Percentiles rank a stretch among this genome's conserved stretches.
phyloP scores from a whole-genome alignment of 345 rosid species.

The Dipteronia sinensis region DNA sequence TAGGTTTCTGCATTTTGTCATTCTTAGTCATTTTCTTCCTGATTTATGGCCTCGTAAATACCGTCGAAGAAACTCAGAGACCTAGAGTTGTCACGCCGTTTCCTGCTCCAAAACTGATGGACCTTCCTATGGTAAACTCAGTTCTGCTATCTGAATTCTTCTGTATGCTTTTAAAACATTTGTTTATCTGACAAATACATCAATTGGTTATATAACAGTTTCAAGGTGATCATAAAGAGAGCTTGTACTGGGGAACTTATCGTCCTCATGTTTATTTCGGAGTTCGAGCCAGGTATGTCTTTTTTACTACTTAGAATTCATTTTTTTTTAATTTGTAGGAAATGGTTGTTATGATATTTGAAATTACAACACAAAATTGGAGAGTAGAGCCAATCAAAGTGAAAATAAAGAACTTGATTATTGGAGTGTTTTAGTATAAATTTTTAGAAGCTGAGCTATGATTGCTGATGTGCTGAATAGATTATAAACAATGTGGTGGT shows the following conservation, averaged over 20 bases:
- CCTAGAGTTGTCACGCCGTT: conserved; percentile 84
- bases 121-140: conserved; percentile 63
- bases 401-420: too few relatives aligned
- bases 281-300: conserved; percentile 69
- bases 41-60: conserved; percentile 37
- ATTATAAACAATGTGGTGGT: conserved; percentile 11
- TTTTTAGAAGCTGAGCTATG: neutral
- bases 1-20: conserved; percentile 40
- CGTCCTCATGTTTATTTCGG: conserved; percentile 89
- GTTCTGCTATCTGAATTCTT: neutral
- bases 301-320: too few relatives aligned
- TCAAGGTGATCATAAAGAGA: conserved; percentile 81
- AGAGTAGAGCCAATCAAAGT: too few relatives aligned
- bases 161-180: neutral
- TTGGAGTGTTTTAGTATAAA: neutral
- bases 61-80: conserved; percentile 34
- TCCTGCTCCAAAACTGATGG: conserved; percentile 75
- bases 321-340: too few relatives aligned
- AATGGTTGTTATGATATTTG: neutral
- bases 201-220: conserved; percentile 47
- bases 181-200: neutral
- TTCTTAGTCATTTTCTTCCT: conserved; percentile 35
- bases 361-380: neutral
- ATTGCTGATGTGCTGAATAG: neutral
- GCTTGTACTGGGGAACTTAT: conserved; percentile 92